Conservation (phyloP, 2,329 filamentous ascomycete species). For the Pyricularia sp. region DNA sequence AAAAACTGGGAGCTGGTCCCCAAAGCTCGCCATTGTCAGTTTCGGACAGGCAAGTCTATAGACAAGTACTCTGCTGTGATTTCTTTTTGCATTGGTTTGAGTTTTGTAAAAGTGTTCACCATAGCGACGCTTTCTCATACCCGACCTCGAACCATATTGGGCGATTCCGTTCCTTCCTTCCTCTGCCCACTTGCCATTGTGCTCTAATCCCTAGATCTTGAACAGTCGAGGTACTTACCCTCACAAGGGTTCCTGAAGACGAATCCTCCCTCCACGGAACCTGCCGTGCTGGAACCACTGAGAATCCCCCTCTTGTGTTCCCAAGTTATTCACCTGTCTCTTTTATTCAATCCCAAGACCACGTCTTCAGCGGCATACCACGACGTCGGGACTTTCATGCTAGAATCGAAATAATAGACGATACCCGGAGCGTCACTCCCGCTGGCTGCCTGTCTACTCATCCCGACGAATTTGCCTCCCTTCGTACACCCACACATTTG, state of each 20-base stretch:
- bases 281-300: not conserved
- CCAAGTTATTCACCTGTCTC: not conserved
- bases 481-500: not conserved
- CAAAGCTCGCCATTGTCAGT: conserved; percentile 1
- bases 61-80: not conserved
- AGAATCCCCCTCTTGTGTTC: not conserved
- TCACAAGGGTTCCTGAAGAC: not conserved
- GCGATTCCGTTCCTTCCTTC: not conserved
- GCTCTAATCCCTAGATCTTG: not conserved
- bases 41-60: conserved; percentile 1
- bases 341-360: not conserved
- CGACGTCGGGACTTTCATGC: conserved; percentile 1
- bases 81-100: not conserved
- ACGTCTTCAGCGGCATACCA: not conserved
- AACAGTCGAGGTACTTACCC: not conserved
- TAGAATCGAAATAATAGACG: conserved; percentile 5
- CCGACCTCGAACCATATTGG: not conserved
- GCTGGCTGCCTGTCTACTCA: not conserved
- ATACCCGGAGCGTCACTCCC: conserved; percentile 6
- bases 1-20: conserved; percentile 1
- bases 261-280: not conserved
- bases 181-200: not conserved
- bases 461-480: not conserved
- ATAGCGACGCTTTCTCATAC: not conserved
- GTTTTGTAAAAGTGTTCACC: not conserved